phyloP scores from a whole-genome alignment of 1,284 basidiomycete species.

The Leccinum griseonigrum region DNA sequence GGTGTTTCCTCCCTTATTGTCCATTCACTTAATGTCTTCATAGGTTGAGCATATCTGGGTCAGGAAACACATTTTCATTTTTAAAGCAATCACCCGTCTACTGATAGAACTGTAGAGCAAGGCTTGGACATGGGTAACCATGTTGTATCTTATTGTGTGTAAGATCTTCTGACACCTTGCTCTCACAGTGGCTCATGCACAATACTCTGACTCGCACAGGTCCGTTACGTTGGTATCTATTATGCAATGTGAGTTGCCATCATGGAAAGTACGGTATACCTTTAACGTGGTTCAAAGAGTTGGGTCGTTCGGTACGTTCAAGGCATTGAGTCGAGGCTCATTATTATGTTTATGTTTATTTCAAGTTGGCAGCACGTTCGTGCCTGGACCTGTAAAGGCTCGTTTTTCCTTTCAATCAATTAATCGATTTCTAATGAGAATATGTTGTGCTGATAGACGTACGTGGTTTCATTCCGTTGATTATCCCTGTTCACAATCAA shows the following conservation, averaged over 20 bases:
- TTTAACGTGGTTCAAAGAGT: not conserved
- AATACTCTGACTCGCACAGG: not conserved
- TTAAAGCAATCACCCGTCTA: not conserved
- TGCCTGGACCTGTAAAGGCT: not conserved
- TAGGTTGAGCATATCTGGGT: not conserved
- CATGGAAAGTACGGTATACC: not conserved
- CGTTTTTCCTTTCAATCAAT: not conserved
- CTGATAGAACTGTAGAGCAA: not conserved
- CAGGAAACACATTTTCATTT: not conserved
- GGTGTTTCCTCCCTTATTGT: no score
- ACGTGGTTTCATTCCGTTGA: not conserved
- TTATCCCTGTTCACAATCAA: not conserved
- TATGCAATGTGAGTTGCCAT: not conserved
- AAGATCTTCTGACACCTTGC: no score
- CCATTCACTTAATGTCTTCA: not conserved
- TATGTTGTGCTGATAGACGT: not conserved
- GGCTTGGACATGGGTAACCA: no score
- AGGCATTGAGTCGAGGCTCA: not conserved
- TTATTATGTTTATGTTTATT: not conserved
- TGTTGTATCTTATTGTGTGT: no score
- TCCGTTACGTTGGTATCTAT: not conserved
- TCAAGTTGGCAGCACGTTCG: not conserved
- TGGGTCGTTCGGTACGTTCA: accelerated
- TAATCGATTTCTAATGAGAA: not conserved
- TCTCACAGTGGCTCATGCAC: not conserved